Evolutionary conservation across 2,329 filamentous ascomycete species (phyloP), one percentile per base, ranked within the genome.

Genomic region (Aspergillus fijiensis): DNA sequence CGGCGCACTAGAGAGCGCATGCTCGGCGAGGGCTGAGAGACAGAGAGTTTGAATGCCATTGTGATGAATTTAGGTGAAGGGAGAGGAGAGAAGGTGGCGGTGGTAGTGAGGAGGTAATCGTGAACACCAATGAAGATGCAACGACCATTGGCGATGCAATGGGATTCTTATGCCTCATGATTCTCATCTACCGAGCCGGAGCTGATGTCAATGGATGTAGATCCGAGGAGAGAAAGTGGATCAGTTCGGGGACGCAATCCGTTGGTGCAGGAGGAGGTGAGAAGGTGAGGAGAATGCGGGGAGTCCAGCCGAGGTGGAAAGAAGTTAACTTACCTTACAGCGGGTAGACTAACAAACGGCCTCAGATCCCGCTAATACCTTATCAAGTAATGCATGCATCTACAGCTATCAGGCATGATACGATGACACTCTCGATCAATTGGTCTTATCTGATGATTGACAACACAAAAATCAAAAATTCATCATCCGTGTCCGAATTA

Each of bases 1-100:
- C 61, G 55, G 23, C 61, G 65, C n/a, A 63, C 60, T 53, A 52
- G 29, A 51, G 58, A 16, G 51, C 60, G 42, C 31, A 52, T 6
- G 45, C 51, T 39, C 6, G 57, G 45, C 4, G 57, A 42, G 21
- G 53, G n/a, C n/a, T 55, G 53, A 31, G 42, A 55, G 39, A 49
- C 21, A 12, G 45, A 48, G 5, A 55, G 42, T 31, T 55, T 55
- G 42, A 55, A 55, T n/a, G 53, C 53, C 53, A 55, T 55, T 23
- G 11, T 55, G 53, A 49, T n/a, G 9, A 23, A 21, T 1, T 48
- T 2, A 9, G 53, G 42, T 23, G n/a, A n/a, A 19, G 27, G 11
- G n/a, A 35, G n/a, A 35, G 21, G 19, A 14, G 39, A 33, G 23
- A 21, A 55, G 42, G n/a, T 49, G 53, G 11, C 19, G 42, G 29